Evolutionary conservation across 441 rosid genomes (phyloP).

Genomic region (Metrosideros polymorpha): DNA sequence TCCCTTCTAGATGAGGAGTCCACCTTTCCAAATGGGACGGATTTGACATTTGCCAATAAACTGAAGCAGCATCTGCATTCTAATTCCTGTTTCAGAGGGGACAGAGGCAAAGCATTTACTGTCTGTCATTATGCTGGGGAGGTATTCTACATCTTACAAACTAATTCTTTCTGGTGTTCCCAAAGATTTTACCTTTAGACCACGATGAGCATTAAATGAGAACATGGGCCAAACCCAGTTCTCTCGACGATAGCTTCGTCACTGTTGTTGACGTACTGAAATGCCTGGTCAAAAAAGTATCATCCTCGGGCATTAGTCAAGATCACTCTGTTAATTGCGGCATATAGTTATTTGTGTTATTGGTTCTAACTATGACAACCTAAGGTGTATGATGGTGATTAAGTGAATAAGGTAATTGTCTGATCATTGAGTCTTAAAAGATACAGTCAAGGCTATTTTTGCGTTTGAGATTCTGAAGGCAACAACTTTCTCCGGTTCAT

Average conservation of each 20-base stretch:
- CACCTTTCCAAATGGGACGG: conserved; percentile 93
- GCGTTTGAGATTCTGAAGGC: not conserved
- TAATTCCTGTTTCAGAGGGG: conserved; percentile 79
- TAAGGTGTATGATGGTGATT: not conserved
- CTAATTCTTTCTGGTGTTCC: not conserved
- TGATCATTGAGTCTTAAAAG: not conserved
- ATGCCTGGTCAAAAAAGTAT: not conserved
- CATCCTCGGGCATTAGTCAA: not conserved
- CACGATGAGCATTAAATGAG: not conserved
- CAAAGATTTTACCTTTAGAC: not conserved
- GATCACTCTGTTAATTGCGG: not conserved
- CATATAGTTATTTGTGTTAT: not conserved
- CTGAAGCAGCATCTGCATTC: conserved; percentile 79
- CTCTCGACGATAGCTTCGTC: not conserved
- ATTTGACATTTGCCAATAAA: conserved; percentile 92
- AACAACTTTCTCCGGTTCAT: not conserved
- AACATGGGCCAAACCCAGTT: not conserved
- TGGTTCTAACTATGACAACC: not conserved
- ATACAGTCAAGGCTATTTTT: not conserved
- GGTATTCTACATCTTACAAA: conserved; percentile 29
- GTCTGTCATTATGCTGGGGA: conserved; percentile 95
- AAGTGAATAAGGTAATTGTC: not conserved
- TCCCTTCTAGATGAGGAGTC: conserved; percentile 96
- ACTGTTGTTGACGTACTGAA: not conserved
- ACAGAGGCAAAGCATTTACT: conserved; percentile 68